Conservation (phyloP, 2,329 filamentous ascomycete species). For the Colletotrichum kahawae region DNA sequence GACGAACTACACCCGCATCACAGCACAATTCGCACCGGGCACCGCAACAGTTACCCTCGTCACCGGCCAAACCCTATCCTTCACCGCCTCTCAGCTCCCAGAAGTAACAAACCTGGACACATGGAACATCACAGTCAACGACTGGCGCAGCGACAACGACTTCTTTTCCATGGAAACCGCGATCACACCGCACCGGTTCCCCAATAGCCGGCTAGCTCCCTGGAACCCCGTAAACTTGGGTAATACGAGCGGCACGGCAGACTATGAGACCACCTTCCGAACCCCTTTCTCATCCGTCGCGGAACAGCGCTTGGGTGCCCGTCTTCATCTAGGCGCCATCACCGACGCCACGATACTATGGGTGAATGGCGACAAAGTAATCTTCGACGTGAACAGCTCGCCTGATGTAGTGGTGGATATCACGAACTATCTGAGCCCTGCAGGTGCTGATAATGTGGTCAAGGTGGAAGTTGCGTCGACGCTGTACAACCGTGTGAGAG, state of each 20-base stretch:
- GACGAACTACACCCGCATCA: neutral
- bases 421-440: neutral
- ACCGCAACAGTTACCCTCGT: neutral
- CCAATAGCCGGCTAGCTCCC: rapidly evolving
- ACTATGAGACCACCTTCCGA: neutral
- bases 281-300: neutral
- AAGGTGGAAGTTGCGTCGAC: neutral
- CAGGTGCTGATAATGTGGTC: neutral
- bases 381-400: neutral
- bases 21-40: neutral
- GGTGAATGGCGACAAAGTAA: neutral
- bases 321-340: neutral
- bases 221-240: neutral
- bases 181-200: neutral
- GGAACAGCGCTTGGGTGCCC: neutral
- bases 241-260: neutral
- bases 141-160: neutral
- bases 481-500: neutral
- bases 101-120: neutral
- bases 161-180: neutral
- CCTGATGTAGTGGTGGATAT: neutral
- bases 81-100: neutral
- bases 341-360: neutral
- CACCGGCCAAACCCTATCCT: neutral
- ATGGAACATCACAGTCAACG: neutral